Evolutionary conservation across 768 basidiomycete species (phyloP).

Genomic region (Brasilioporus rufonigricans): DNA sequence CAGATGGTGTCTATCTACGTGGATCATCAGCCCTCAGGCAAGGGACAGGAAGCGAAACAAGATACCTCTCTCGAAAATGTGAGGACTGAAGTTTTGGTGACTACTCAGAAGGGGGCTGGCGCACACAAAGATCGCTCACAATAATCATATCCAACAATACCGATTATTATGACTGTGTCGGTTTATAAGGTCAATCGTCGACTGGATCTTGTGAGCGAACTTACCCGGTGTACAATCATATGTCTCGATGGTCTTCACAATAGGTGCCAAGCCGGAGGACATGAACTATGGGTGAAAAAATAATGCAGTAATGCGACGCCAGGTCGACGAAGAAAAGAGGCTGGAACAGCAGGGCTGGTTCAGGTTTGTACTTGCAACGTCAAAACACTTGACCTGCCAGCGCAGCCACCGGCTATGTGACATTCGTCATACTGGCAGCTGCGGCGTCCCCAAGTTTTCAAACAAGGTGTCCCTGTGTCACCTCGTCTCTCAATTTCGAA

Average conservation of each 20-base stretch:
- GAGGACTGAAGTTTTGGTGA: slow-evolving; percentile 5
- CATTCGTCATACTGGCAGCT: too few species aligned
- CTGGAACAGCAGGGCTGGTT: background rate
- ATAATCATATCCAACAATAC: slow-evolving; percentile 16
- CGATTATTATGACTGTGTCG: slow-evolving; percentile 3
- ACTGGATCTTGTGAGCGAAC: background rate
- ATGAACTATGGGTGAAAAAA: background rate
- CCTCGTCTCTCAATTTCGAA: too few species aligned
- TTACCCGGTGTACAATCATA: background rate
- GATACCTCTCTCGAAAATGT: slow-evolving; percentile 14
- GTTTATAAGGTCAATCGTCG: background rate
- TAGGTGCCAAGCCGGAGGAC: background rate
- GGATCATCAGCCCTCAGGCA: background rate
- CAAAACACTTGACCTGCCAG: too few species aligned
- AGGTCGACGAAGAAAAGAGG: background rate
- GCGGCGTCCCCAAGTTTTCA: too few species aligned
- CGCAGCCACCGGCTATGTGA: too few species aligned
- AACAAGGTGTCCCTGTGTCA: too few species aligned
- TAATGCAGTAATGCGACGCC: background rate
- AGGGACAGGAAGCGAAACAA: background rate
- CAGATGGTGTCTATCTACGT: slow-evolving; percentile 14
- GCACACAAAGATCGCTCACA: background rate
- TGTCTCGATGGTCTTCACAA: background rate
- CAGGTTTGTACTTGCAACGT: too few species aligned
- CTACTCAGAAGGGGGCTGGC: background rate